Evolutionary conservation across 768 basidiomycete species (phyloP).

Genomic region (Gymnopilus dilepis): DNA sequence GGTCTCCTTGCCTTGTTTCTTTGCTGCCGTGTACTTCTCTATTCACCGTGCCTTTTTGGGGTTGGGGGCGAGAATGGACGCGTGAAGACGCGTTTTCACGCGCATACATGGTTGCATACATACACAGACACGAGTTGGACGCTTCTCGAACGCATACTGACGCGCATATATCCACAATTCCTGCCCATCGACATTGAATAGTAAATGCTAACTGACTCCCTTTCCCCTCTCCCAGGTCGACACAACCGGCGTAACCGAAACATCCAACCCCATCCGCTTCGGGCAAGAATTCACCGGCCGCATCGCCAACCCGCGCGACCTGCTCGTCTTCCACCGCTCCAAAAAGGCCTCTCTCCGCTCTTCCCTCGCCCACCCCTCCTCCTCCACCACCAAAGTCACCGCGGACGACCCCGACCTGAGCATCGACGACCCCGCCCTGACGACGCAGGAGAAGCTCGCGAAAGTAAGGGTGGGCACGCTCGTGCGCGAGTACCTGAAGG

Average conservation of each 20-base stretch:
- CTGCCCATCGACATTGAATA: too few species aligned
- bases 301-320: slow-evolving; percentile 93
- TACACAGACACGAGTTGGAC: too few species aligned
- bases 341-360: slow-evolving; percentile 61
- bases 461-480: slow-evolving; percentile 87
- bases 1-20: too few species aligned
- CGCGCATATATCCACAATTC: background rate
- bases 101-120: too few species aligned
- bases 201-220: background rate
- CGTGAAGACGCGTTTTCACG: too few species aligned
- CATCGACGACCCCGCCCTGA: slow-evolving; percentile 76
- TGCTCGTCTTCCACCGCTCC: slow-evolving; percentile 87
- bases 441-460: slow-evolving; percentile 71
- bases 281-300: slow-evolving; percentile 93
- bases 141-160: too few species aligned
- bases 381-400: background rate
- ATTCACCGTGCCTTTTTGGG: too few species aligned
- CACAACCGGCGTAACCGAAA: slow-evolving; percentile 87
- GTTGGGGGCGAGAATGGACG: too few species aligned
- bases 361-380: slow-evolving; percentile 51
- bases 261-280: slow-evolving; percentile 95
- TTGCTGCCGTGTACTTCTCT: too few species aligned
- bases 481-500: slow-evolving; percentile 89
- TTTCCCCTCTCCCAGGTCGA: slow-evolving; percentile 67
- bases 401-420: slow-evolving; percentile 64